Conservation (phyloP, 176 grass and related monocot species). For the Musa troglodytarum region DNA sequence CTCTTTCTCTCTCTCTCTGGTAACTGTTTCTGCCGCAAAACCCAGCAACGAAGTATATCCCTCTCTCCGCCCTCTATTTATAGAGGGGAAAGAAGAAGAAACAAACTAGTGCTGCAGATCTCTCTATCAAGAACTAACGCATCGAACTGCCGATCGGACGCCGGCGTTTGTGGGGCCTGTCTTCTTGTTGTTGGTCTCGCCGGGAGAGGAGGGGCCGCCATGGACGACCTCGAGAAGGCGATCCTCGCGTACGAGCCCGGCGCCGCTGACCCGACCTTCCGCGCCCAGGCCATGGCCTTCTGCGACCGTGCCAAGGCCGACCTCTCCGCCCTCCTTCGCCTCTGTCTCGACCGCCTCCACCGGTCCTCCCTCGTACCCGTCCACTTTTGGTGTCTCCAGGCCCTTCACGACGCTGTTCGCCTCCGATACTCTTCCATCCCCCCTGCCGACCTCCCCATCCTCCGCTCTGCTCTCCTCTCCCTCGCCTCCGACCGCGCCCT, state of each 20-base stretch:
- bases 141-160: neutral
- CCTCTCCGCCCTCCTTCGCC: constrained; percentile 56
- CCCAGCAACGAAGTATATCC: no score
- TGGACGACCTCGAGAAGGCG: constrained; percentile 95
- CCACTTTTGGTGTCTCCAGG: constrained; percentile 92
- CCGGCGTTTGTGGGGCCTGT: neutral
- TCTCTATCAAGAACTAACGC: no score
- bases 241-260: constrained; percentile 64
- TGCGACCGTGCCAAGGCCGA: constrained; percentile 57
- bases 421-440: constrained; percentile 38
- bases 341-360: constrained; percentile 67
- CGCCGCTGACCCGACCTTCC: constrained; percentile 38
- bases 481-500: constrained; percentile 36
- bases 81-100: no score
- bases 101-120: no score
- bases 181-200: no score
- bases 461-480: constrained; percentile 75
- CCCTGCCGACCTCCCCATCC: constrained; percentile 36
- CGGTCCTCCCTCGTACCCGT: constrained; percentile 47
- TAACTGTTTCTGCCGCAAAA: no score
- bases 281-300: constrained; percentile 68
- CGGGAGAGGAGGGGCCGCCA: constrained; percentile 19
- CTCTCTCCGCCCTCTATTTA: no score
- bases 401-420: constrained; percentile 56
- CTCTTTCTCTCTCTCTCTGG: neutral